Evolutionary conservation across 225 moss, liverwort and hornwort genomes (phyloP), one percentile per base, ranked within the genome.

Genomic region (Antitrichia curtipendula): DNA sequence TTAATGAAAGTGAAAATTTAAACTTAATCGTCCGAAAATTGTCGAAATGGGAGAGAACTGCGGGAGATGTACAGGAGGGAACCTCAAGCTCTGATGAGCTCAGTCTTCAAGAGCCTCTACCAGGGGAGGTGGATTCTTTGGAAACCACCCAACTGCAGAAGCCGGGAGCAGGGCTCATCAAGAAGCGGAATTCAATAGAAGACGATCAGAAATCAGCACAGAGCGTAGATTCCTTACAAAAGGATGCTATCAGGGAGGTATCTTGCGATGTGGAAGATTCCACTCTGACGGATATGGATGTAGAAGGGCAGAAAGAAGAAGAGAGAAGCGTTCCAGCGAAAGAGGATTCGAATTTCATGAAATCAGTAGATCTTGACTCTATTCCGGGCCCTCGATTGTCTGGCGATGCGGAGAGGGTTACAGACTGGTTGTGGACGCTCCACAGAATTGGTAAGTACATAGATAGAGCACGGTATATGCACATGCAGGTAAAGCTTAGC

Each of bases 371-470:
- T 81, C 87, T 91, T 68, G 95, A 96, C 79, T 91, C 93, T 19
- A 88, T 93, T 69, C 87, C 81, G 12, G 91, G 88, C 69, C 90
- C 93, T 80, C 91, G 91, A 38, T 86, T 92, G 80, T 88, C 87
- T 74, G 94, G 90, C 47, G 94, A 87, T 65, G 82, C 85, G 53
- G 87, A 94, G 89, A 89, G 93, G 88, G 92, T 93, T 13, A 92
- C 96, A 27, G 95, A 94, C 36, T 97, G 97, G 97, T 82, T 96
- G 47, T 96, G 97, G 96, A 95, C 95, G 64, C 92, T 97, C 49
- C 97, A 97, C 72, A 95, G 93, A 88, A 97, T 97, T 88, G 97
- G 95, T 93, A 86, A 89, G 85, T 47, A 40, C 21, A n/a, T 53
- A 34, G 50, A 17, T 47, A 80, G 59, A 72, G 81, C n/a, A 50